Percentiles rank a stretch among this genome's conserved stretches.
Evolutionary conservation across 768 basidiomycete genomes (phyloP).

Genomic region (Sporobolomyces roseus): DNA sequence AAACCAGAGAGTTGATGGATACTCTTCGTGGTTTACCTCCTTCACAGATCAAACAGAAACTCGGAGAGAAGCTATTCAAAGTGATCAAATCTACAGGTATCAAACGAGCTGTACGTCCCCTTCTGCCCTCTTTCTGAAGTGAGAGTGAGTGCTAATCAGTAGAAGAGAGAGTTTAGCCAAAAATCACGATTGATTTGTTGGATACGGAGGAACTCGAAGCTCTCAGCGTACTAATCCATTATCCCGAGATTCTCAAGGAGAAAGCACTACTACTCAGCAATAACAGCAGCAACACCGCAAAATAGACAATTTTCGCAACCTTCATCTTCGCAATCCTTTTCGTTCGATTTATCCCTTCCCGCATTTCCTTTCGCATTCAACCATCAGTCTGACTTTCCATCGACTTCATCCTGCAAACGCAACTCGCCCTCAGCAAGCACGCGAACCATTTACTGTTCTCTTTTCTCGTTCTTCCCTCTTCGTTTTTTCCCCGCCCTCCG

Average conservation of each 20-base stretch:
- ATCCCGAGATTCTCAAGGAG: constrained; percentile 74
- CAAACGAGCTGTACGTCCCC: constrained; percentile 60
- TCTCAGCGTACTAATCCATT: constrained; percentile 80
- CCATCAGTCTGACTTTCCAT: too few relatives aligned
- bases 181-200: constrained; percentile 74
- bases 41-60: constrained; percentile 67
- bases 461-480: background rate
- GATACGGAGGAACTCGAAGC: constrained; percentile 80
- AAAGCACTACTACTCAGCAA: constrained; percentile 54
- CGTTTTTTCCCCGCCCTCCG: too few relatives aligned
- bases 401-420: too few relatives aligned
- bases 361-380: too few relatives aligned
- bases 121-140: background rate
- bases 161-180: too few relatives aligned
- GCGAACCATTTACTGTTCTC: too few relatives aligned
- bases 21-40: constrained; percentile 54
- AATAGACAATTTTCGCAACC: too few relatives aligned
- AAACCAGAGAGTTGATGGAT: constrained; percentile 71
- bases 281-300: too few relatives aligned
- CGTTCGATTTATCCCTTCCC: too few relatives aligned
- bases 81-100: constrained; percentile 62
- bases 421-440: too few relatives aligned
- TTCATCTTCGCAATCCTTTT: too few relatives aligned
- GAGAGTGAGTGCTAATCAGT: too few relatives aligned
- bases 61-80: constrained; percentile 52